Evolutionary conservation across 2,329 filamentous ascomycete genomes (phyloP).

Genomic region (Cladosporium sphaerospermum): DNA sequence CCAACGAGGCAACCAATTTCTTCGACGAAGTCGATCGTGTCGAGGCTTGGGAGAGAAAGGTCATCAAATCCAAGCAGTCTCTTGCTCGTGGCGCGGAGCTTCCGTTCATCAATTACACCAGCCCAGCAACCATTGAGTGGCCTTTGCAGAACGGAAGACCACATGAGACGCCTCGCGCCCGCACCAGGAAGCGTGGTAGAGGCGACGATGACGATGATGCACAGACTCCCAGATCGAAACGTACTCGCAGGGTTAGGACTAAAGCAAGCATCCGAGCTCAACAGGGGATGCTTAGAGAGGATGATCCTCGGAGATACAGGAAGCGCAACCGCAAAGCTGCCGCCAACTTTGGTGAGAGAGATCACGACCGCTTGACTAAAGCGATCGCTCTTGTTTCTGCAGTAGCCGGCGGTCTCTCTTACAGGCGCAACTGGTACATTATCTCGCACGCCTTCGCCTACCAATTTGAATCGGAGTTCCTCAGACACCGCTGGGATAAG

Average conservation of each 20-base stretch:
- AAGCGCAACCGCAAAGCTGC: slow-evolving; percentile 18
- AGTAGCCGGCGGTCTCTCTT: slow-evolving; percentile 32
- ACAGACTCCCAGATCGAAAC: not conserved
- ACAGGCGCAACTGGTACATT: slow-evolving; percentile 35
- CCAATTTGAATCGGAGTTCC: slow-evolving; percentile 31
- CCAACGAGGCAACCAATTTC: slow-evolving; percentile 11
- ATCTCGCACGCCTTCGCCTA: slow-evolving; percentile 36
- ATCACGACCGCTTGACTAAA: slow-evolving; percentile 27
- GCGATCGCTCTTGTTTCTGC: slow-evolving; percentile 28
- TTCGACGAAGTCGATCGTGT: slow-evolving; percentile 13
- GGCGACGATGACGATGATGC: not conserved
- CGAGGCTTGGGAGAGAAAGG: slow-evolving; percentile 13
- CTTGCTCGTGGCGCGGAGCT: not conserved
- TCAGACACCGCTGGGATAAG: slow-evolving; percentile 34
- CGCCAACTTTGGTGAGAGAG: slow-evolving; percentile 19
- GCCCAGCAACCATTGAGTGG: not conserved
- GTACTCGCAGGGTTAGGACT: not conserved
- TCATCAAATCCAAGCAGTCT: not conserved
- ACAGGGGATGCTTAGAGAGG: not conserved
- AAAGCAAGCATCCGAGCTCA: not conserved
- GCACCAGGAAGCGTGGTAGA: not conserved
- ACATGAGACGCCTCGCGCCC: not conserved
- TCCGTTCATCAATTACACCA: slow-evolving; percentile 17
- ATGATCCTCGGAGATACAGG: slow-evolving; percentile 13
- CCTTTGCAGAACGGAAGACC: not conserved